Evolutionary conservation across 805 yeast species (phyloP).

Genomic region (Myxozyma mucilagina): DNA sequence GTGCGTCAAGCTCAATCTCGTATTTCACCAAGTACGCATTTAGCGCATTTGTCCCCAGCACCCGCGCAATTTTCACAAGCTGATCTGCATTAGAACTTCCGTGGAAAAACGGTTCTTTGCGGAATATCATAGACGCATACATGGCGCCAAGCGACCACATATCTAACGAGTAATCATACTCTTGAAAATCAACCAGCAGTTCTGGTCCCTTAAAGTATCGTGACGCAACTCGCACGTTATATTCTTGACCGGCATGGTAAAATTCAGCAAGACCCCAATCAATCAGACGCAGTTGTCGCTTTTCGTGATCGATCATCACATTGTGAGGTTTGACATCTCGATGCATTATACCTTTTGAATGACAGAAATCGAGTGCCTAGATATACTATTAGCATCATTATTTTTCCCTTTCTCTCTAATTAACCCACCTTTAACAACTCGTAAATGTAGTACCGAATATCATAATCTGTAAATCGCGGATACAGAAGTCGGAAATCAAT

Average conservation of each 20-base stretch:
- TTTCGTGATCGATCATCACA: conserved; percentile 86
- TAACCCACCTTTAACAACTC: conserved; percentile 56
- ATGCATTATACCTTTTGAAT: conserved; percentile 94
- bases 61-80: conserved; percentile 82
- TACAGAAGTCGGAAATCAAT: conserved; percentile 79
- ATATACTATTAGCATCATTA: not conserved
- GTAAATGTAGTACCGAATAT: conserved; percentile 79
- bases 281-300: conserved; percentile 67
- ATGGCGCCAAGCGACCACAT: conserved; percentile 94
- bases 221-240: conserved; percentile 91
- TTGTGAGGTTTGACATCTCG: conserved; percentile 95
- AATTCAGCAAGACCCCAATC: conserved; percentile 98
- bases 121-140: conserved; percentile 85
- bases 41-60: conserved; percentile 81
- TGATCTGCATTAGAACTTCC: conserved; percentile 92
- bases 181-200: conserved; percentile 76
- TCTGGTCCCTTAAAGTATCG: conserved; percentile 94
- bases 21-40: conserved; percentile 69
- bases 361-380: conserved; percentile 80
- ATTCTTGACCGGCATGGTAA: conserved; percentile 84
- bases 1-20: conserved; percentile 66
- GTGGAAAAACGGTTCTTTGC: conserved; percentile 88
- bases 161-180: conserved; percentile 88
- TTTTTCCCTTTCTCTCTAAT: not conserved
- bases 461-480: conserved; percentile 71